These are phyloP conservation scores for Hypoxylon sp. DNA, from an alignment of 2,329 filamentous ascomycete genomes.

Conservation along the genomic window DNA sequence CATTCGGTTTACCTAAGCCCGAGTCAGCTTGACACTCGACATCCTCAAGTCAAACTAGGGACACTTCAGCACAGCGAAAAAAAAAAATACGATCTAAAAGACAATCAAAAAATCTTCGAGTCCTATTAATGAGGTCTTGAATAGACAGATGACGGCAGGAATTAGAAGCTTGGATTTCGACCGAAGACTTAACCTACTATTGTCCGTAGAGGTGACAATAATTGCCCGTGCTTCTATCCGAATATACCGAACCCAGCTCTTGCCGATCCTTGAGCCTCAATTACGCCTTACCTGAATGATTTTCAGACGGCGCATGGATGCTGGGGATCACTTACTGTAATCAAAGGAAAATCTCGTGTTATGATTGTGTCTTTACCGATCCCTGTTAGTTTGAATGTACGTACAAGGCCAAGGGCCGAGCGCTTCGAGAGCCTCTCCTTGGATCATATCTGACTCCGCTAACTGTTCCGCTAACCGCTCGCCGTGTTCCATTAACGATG, in stretches of 20 bases:
- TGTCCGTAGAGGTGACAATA: not conserved
- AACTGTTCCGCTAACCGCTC: conserved; percentile 41
- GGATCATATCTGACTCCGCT: conserved; percentile 28
- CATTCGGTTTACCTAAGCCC: conserved; percentile 22
- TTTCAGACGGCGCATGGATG: conserved; percentile 10
- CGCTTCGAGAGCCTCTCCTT: conserved; percentile 37
- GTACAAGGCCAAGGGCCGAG: conserved; percentile 20
- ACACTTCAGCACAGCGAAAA: conserved; percentile 2
- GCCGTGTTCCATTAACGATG: conserved; percentile 10
- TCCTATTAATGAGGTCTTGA: not conserved
- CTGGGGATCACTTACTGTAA: not conserved
- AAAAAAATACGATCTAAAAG: not conserved
- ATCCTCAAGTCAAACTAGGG: not conserved
- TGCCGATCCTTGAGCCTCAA: conserved; percentile 38
- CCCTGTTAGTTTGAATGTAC: conserved; percentile 23
- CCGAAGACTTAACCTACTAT: not conserved
- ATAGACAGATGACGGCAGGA: not conserved
- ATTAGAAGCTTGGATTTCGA: not conserved
- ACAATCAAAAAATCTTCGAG: not conserved
- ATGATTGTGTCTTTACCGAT: conserved; percentile 8
- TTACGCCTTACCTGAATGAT: conserved; percentile 35
- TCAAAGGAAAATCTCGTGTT: conserved; percentile 9
- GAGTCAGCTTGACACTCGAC: not conserved
- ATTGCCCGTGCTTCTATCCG: not conserved
- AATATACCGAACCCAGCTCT: conserved; percentile 39